Conservation (phyloP, 345 rosid species). For the Pelargonium nanum region DNA sequence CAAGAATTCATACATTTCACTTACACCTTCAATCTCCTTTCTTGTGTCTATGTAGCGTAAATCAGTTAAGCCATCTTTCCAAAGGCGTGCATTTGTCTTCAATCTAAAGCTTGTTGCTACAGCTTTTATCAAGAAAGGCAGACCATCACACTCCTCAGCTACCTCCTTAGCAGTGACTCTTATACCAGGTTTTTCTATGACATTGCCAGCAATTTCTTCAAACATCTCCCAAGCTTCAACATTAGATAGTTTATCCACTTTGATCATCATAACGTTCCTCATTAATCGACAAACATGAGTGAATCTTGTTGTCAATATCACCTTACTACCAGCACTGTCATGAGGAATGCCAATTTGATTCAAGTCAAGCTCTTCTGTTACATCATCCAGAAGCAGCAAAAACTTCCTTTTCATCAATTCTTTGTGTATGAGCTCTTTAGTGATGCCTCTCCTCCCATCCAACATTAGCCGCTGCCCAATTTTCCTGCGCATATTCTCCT, state of each 20-base stretch:
- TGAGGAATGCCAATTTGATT: slow-evolving; percentile 3
- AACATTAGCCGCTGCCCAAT: neutral
- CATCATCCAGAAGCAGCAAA: slow-evolving; percentile 12
- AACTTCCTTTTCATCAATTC: neutral
- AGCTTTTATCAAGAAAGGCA: neutral
- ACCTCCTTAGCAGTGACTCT: neutral
- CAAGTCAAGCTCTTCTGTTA: neutral
- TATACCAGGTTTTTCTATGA: neutral
- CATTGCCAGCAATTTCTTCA: neutral
- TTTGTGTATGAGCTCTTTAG: neutral
- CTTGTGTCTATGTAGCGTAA: neutral
- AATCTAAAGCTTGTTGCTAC: neutral
- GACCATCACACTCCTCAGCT: neutral
- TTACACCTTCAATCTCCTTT: neutral
- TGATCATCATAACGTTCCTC: neutral
- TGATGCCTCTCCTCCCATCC: neutral
- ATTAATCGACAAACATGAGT: neutral
- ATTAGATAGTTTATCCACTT: neutral
- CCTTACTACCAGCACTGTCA: slow-evolving; percentile 1
- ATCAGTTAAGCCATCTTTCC: neutral
- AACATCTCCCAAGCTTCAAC: neutral
- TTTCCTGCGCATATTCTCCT: neutral
- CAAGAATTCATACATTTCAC: neutral
- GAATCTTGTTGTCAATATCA: slow-evolving; percentile 7
- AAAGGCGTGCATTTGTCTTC: neutral